Conservation (phyloP, 1,284 basidiomycete species). For the Ceratobasidium sp. region DNA sequence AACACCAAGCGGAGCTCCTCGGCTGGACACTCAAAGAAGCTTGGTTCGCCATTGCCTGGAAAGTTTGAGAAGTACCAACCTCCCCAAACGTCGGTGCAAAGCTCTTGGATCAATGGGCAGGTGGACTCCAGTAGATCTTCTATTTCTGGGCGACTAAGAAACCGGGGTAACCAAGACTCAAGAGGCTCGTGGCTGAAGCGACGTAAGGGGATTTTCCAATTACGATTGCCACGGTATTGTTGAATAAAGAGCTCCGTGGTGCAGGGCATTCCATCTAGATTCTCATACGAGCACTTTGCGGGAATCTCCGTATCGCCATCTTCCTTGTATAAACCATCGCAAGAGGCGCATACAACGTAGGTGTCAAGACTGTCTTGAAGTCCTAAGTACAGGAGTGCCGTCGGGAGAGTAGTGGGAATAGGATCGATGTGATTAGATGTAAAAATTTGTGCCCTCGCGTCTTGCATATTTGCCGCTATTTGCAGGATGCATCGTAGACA, state of each 20-base stretch:
- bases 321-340: not conserved
- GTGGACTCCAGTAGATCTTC: conserved; percentile 26
- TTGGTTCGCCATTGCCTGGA: conserved; percentile 50
- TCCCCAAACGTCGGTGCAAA: conserved; percentile 53
- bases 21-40: conserved; percentile 48
- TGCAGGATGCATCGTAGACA: not conserved
- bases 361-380: not conserved
- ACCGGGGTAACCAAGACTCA: conserved; percentile 10
- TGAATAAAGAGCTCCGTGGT: not conserved
- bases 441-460: not conserved
- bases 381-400: not conserved
- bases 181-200: conserved; percentile 19
- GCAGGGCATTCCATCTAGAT: not conserved
- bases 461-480: not conserved
- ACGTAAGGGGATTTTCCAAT: not conserved
- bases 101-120: not conserved
- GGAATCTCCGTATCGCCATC: not conserved
- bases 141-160: conserved; percentile 31
- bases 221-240: not conserved
- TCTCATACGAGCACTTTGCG: not conserved
- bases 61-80: conserved; percentile 54
- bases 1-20: conserved; percentile 54
- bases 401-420: not conserved
- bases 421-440: not conserved
- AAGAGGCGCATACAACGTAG: not conserved